These are phyloP conservation scores for Rhododendron griersonianum DNA, from an alignment of 148 eudicot genomes.

Conservation along the genomic window DNA sequence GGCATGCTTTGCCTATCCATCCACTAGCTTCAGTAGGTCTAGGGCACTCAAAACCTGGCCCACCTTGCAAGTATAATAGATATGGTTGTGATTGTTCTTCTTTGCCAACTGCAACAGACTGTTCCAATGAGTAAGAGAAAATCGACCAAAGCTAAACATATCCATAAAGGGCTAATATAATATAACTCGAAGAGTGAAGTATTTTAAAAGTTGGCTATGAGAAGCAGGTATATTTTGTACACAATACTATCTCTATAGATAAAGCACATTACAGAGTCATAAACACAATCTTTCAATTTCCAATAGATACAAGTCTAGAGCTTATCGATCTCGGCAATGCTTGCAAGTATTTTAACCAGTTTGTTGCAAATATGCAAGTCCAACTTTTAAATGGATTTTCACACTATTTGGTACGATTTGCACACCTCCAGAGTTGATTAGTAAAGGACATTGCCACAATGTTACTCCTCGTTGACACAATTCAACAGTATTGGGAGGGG, in stretches of 20 bases:
- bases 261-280: not conserved
- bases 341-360: not conserved
- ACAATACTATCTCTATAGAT: not conserved
- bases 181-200: not conserved
- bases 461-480: not conserved
- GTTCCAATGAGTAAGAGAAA: constrained; percentile 5
- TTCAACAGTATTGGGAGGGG: not conserved
- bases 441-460: not conserved
- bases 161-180: not conserved
- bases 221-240: not conserved
- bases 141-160: not conserved
- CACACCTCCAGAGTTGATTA: not conserved
- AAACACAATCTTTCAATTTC: not conserved
- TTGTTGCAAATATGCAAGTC: not conserved
- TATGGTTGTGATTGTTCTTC: constrained; percentile 77
- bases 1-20: constrained; percentile 90
- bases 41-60: constrained; percentile 92
- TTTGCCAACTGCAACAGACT: constrained; percentile 64
- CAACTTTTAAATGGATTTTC: not conserved
- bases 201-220: not conserved
- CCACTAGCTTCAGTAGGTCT: constrained; percentile 85
- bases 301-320: no score
- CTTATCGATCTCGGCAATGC: not conserved
- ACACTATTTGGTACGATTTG: not conserved
- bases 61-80: constrained; percentile 87